phyloP scores from a whole-genome alignment of 1,284 basidiomycete genomes.

The Ustilago esculenta region DNA sequence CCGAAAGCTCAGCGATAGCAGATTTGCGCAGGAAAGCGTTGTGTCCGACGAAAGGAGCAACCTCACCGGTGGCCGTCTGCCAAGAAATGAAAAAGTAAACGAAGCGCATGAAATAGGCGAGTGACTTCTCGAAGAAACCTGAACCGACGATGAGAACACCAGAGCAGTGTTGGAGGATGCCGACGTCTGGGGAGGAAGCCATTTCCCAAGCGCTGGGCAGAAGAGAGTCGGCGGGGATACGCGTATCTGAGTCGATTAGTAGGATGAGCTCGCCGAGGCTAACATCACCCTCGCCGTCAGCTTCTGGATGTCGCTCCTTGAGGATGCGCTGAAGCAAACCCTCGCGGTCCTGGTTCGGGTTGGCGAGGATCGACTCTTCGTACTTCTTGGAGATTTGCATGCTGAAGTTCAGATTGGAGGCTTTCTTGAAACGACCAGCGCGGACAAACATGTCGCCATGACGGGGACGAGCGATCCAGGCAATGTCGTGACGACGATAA shows the following conservation, averaged over 20 bases:
- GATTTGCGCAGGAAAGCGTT: constrained; percentile 71
- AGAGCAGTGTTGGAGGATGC: constrained; percentile 83
- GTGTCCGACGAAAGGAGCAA: constrained; percentile 83
- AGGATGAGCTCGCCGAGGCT: constrained; percentile 57
- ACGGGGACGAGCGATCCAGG: constrained; percentile 81
- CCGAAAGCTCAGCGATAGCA: constrained; percentile 79
- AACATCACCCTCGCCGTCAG: constrained; percentile 38
- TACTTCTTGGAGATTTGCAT: constrained; percentile 77
- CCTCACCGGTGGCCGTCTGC: constrained; percentile 67
- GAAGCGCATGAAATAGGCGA: constrained; percentile 75
- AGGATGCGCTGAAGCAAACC: constrained; percentile 21
- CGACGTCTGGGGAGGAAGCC: constrained; percentile 78
- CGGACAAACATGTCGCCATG: constrained; percentile 78
- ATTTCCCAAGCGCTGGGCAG: constrained; percentile 84
- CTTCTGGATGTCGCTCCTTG: constrained; percentile 67
- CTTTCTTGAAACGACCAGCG: constrained; percentile 88
- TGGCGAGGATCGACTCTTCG: constrained; percentile 74
- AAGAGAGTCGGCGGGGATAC: constrained; percentile 85
- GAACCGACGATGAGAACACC: constrained; percentile 83
- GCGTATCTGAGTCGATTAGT: constrained; percentile 77
- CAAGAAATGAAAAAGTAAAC: constrained; percentile 66
- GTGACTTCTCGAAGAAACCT: constrained; percentile 86
- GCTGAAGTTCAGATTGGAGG: constrained; percentile 87
- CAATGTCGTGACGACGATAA: constrained; percentile 80
- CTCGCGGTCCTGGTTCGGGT: constrained; percentile 21